Evolutionary conservation across 2,329 filamentous ascomycete species (phyloP), one percentile per base, ranked within the genome.

Genomic region (Fusarium agapanthi): DNA sequence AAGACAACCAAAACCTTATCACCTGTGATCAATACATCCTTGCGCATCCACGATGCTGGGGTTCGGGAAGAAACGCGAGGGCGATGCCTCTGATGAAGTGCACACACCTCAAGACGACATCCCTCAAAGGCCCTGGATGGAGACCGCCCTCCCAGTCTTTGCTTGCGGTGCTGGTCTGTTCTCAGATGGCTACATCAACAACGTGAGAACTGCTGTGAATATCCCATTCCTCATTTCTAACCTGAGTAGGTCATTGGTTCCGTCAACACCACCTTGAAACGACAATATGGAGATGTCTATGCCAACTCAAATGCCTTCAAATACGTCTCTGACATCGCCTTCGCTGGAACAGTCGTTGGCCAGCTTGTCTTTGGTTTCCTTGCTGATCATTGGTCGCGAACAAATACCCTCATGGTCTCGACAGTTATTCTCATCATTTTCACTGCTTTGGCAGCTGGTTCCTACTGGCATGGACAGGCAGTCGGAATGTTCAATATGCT

Each of bases 101-200:
- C 54, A 70, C 24, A 12, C 45, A 16, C 28, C 60, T 26, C 43
- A 47, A 13, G 60, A 62, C 4, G 62, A 64, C n/a, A 37, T 53
- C 11, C 48, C 58, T 11, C 61, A 73, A 60, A 60, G 65, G 6
- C 57, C 74, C 16, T 76, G 72, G 70, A 51, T 62, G 12, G 71
- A 76, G 24, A 76, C 74, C 5, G 75, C 72, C 7, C 47, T 88
- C 87, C 94, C 95, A 20, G 92, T 94, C 2, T 91, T 97, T 75
- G 95, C 95, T 47, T 97, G 94, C 78, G 95, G 95, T 72, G 93
- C 95, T 57, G 95, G 95, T 77, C 87, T 97, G 5, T 97, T 97
- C 82, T 95, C 92, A 30, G 95, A 97, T 81, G 95, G 95, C 22
- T 97, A 97, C 81, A 89, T 97, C 79, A 97, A 97, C 83, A 94